Base-by-base conservation (phyloP, 805 yeast species). In the Wickerhamiella shivajii region DNA sequence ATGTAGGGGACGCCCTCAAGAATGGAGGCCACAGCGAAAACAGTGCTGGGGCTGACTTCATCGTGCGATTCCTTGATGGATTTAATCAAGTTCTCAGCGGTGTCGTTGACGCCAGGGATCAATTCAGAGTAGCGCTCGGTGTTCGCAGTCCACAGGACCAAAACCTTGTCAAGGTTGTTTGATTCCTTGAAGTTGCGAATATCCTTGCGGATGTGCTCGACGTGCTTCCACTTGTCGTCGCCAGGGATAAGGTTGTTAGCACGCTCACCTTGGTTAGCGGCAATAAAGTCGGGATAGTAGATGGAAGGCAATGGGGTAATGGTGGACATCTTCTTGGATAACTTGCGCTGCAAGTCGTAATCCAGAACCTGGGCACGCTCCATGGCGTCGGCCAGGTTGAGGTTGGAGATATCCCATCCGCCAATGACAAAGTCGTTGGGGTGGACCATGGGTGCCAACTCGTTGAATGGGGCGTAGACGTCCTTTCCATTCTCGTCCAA, bases 111-210 rank as follows among this genome's bases (percentile, higher is more conserved):
- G 39, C 92, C 90, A 4, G 65, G 62, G 27, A 74, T 59, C 27
- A 87, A 52, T 25, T 78, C 85, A 27, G 92, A 71, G 55, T 77
- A 84, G 55, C 96, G 74, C 63, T 85, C 97, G 36, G 97, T 85
- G 63, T 85, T 87, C 37, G 97, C 97, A 28, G 95, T 84, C 97
- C 97, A 85, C 51, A 85, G 66, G 29, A 87, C 79, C 52, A 85
- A 72, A 36, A 87, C 92, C 55, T 77, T 78, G 57, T 85, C 96
- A 50, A 85, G 71, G 24, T 60, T 55, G 53, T 87, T 80, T 41
- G 63, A 56, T 24, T 53, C 51, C 60, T 84, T 85, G 66, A 85
- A 85, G 39, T 71, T 71, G 46, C 67, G 63, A 49, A 85, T 85
- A 56, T 85, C 95, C 36, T 66, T 61, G 60, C 96, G 78, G 57